A percentile compares a stretch with the other conserved stretches of the same genome.
Evolutionary conservation across 2,329 filamentous ascomycete genomes (phyloP).

Genomic region (Harringtonia aguacate): DNA sequence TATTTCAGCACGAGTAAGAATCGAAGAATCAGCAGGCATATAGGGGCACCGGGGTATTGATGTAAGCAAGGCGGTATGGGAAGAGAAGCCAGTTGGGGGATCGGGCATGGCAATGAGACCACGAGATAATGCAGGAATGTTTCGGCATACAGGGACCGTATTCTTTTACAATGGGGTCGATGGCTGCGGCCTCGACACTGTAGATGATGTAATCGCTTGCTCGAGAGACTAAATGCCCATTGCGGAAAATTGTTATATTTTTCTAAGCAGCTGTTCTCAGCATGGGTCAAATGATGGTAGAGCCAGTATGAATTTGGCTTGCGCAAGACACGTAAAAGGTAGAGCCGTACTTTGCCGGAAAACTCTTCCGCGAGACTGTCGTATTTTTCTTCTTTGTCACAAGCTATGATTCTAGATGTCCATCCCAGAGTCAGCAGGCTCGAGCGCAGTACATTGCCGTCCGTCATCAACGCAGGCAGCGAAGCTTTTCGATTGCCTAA

Average conservation of each 20-base stretch:
- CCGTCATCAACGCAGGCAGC: conserved; percentile 1
- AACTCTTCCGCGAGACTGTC: conserved; percentile 74
- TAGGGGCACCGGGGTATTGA: neutral
- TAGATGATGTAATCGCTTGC: conserved; percentile 98
- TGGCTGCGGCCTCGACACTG: conserved; percentile 88
- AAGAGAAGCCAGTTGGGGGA: neutral
- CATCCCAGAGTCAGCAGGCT: conserved; percentile 4
- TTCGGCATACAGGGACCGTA: conserved; percentile 78
- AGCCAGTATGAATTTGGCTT: conserved; percentile 10
- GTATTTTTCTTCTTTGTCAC: conserved; percentile 85
- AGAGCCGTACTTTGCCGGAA: conserved; percentile 62
- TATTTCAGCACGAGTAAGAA: conserved; percentile 10
- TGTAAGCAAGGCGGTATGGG: neutral
- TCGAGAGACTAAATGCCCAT: conserved; percentile 92
- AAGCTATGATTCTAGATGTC: conserved; percentile 71
- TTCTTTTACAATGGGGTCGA: conserved; percentile 74
- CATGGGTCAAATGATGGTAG: conserved; percentile 19
- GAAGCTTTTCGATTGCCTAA: conserved; percentile 7
- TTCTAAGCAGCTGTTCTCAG: conserved; percentile 52
- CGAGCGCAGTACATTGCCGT: neutral
- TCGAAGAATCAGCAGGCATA: neutral
- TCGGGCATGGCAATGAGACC: neutral
- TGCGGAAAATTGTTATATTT: conserved; percentile 78
- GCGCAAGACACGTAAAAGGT: conserved; percentile 16
- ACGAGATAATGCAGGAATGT: neutral